These are phyloP conservation scores for Fusarium fracticaudum DNA, from an alignment of 2,329 filamentous ascomycete genomes.

Conservation along the genomic window DNA sequence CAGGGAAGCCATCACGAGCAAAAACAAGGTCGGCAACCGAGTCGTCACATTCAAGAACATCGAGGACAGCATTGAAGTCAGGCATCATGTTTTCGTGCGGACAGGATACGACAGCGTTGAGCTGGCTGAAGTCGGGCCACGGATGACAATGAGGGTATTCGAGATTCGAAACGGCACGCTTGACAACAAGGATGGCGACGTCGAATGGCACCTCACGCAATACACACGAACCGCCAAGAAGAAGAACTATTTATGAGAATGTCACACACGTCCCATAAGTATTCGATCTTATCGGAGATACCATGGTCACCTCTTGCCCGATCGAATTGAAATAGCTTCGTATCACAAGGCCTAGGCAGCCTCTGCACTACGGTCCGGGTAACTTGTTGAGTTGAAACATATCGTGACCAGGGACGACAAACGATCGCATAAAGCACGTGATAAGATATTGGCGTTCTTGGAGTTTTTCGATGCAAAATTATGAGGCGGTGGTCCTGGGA, in stretches of 20 bases:
- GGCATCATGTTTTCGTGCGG: conserved; percentile 85
- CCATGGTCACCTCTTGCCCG: not conserved
- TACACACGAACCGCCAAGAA: conserved; percentile 94
- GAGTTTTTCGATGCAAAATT: conserved; percentile 32
- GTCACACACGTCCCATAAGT: not conserved
- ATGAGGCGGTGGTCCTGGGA: conserved; percentile 3
- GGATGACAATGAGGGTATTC: conserved; percentile 97
- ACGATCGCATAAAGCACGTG: not conserved
- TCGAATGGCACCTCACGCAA: conserved; percentile 96
- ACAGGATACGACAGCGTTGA: conserved; percentile 92
- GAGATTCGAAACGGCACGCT: conserved; percentile 91
- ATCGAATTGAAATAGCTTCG: not conserved
- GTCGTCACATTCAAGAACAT: conserved; percentile 96
- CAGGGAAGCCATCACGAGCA: conserved; percentile 76
- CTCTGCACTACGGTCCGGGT: not conserved
- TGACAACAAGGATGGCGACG: conserved; percentile 93
- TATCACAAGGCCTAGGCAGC: not conserved
- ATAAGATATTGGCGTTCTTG: conserved; percentile 37
- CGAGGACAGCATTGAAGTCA: conserved; percentile 91
- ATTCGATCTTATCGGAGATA: not conserved
- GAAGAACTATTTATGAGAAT: conserved; percentile 86
- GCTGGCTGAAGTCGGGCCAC: conserved; percentile 86
- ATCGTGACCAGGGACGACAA: not conserved
- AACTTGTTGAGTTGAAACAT: not conserved
- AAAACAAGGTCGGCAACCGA: conserved; percentile 82